Evolutionary conservation across 2,329 filamentous ascomycete genomes (phyloP), one percentile per base, ranked within the genome.

Genomic region (Neophaeococcomyces mojaviensis): DNA sequence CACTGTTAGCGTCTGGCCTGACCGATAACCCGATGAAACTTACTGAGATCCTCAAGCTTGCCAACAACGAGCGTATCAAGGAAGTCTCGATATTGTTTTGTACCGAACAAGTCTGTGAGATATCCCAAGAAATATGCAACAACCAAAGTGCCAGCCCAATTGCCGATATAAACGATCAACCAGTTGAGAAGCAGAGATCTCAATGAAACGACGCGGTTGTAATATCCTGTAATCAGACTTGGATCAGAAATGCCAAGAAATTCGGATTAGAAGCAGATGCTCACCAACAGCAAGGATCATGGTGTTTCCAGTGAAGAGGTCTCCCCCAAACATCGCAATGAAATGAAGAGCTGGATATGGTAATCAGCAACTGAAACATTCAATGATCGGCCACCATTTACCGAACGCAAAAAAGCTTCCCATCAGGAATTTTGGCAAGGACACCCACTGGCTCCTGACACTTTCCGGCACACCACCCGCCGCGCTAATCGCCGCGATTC

Each of bases 71-170:
- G 6, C 13, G 35, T 16, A 10, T 44, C 16, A 7, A 44, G 41
- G 41, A 5, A 44, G 28, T 4, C 6, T 8, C 41, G 28, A 33
- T 44, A 44, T 36, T 44, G 41, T 6, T 18, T 4, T 6, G 6
- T 7, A 13, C 22, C 41, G 20, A 44, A 44, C 8, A 44, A n/a
- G n/a, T 37, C 18, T 26, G 30, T 36, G 7, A 44, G 41, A 16
- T 44, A 44, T 7, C 41, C 41, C 5, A 44, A 36, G 31, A 44
- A 44, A 31, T 44, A 44, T 6, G 41, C 41, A 6, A 37, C 22
- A 10, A 44, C 12, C 5, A 44, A 20, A 18, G 15, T 19, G 41
- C 41, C 41, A 7, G 30, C 41, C 41, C 41, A 44, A 24, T 44
- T 44, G 5, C 41, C 41, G 28, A 44, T 35, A 20, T 44, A 44